Evolutionary conservation across 305 asterid genomes (phyloP).

Genomic region (Fraxinus dipetala): DNA sequence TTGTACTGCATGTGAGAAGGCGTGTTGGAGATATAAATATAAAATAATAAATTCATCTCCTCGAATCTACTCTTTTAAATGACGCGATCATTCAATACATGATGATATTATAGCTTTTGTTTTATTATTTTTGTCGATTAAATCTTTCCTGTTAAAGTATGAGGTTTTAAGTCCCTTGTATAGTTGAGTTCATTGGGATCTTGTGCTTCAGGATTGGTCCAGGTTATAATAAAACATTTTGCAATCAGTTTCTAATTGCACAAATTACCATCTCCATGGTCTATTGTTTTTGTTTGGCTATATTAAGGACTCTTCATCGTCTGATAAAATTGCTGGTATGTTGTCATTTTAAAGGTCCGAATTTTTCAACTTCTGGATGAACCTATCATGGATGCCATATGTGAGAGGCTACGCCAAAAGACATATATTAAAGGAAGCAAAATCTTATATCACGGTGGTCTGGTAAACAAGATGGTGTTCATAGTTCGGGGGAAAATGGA

Average conservation of each 20-base stretch:
- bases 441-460: slow-evolving; percentile 57
- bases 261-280: neutral
- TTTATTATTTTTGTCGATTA: neutral
- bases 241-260: neutral
- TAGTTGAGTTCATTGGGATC: neutral
- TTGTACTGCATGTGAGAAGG: neutral
- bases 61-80: neutral
- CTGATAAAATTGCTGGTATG: neutral
- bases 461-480: slow-evolving; percentile 75
- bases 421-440: slow-evolving; percentile 74
- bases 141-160: neutral
- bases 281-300: neutral
- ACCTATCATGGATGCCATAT: slow-evolving; percentile 74
- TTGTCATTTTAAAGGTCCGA: slow-evolving; percentile 47
- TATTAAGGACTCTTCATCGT: neutral
- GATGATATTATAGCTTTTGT: neutral
- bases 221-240: neutral
- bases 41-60: neutral
- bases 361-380: slow-evolving; percentile 70
- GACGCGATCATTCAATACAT: neutral
- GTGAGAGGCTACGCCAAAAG: slow-evolving; percentile 69
- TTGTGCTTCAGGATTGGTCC: neutral
- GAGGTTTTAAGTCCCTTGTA: neutral
- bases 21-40: neutral
- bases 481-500: slow-evolving; percentile 68